A percentile compares a stretch with the other conserved stretches of the same genome.
These are phyloP conservation scores for Stylosanthes scabra DNA, from an alignment of 331 rosid genomes.

Conservation along the genomic window DNA sequence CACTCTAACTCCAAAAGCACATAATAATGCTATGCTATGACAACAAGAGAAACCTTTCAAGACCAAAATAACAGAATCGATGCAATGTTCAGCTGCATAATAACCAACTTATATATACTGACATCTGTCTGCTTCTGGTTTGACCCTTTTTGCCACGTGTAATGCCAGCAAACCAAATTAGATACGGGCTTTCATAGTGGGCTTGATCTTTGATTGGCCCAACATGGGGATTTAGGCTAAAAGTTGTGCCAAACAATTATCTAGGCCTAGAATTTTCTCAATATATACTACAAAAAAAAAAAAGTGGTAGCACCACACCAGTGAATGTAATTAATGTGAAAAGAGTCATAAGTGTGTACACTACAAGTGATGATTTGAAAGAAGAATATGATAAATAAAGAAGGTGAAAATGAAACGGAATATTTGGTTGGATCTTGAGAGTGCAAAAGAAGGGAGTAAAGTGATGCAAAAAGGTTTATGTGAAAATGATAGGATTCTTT, in stretches of 20 bases:
- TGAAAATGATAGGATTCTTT: conserved; percentile 49
- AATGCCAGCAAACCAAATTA: background rate
- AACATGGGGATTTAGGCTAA: background rate
- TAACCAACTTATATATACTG: conserved; percentile 7
- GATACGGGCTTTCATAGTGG: conserved; percentile 7
- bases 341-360: no score
- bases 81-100: background rate
- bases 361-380: background rate
- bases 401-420: conserved; percentile 17
- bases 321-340: background rate
- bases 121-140: conserved; percentile 26
- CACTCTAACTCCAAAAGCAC: background rate
- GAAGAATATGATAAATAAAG: background rate
- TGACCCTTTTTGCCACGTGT: conserved; percentile 27
- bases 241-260: background rate
- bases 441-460: conserved; percentile 52
- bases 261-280: background rate
- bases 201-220: background rate
- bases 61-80: background rate
- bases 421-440: conserved; percentile 37
- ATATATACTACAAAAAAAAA: background rate
- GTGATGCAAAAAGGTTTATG: conserved; percentile 41
- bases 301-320: background rate
- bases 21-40: background rate
- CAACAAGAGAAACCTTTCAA: background rate